Evolutionary conservation across 352 stramenopile genomes (phyloP), one percentile per base, ranked within the genome.

Genomic region (Pythium sukuiense): DNA sequence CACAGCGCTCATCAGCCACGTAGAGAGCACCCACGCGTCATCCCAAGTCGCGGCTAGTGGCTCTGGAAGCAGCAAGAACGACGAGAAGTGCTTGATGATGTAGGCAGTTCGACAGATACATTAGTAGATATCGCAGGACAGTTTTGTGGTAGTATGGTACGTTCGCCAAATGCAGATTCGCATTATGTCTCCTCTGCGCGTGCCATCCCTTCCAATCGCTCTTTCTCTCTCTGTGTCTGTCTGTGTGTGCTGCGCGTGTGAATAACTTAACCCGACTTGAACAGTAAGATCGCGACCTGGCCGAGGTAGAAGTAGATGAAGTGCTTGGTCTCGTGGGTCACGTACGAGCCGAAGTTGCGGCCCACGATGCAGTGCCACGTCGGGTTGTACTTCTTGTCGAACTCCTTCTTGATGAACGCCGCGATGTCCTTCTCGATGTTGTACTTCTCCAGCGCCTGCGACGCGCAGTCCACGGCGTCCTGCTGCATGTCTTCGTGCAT

Each of bases 401-500:
- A 97, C 55, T 96, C 85, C 63, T 95, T 95, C 80, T 97, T 97
- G 73, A 98, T 97, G 65, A 94, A 94, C 39, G 92, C 89, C 50
- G 92, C 91, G 61, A 98, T 97, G 66, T 97, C 90, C 74, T 97
- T 99, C 80, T 99, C 97, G 72, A 99, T 99, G 83, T 99, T 99
- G 90, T 99, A 99, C 80, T 99, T 99, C 67, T 98, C 96, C 30
- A 99, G 87, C 65, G 97, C 97, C 75, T 99, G 94, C 56, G 96
- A 99, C 52, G 97, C 97, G 65, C 95, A 98, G 85, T 99, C 97
- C 46, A 99, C 96, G 37, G 97, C 97, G 79, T 99, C 97, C 86
- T 99, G 97, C 80, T 99, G 97, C 97, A 99, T 99, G 74, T 99
- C 94, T 76, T 99, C 97, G 41, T 97, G 95, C 97, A 99, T 99